Evolutionary conservation across 2,329 filamentous ascomycete species (phyloP), one percentile per base, ranked within the genome.

Genomic region (Uncinocarpus reesii): DNA sequence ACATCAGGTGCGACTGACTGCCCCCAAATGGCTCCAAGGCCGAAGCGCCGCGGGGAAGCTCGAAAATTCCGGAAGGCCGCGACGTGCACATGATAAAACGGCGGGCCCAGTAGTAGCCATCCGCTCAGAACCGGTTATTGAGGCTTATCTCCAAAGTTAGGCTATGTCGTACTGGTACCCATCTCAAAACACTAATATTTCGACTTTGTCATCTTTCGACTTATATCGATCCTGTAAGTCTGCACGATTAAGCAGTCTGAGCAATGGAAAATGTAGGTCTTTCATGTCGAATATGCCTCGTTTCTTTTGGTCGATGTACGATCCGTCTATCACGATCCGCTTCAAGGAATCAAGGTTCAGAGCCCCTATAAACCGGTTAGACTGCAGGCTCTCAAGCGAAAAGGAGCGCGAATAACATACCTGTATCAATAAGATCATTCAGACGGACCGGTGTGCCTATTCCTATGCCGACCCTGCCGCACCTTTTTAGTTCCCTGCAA

Each of bases 281-380:
- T 85, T 87, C 86, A 96, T 95, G 61, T 96, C 92, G 65, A 95
- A 79, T 54, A 98, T 79, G 0, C 88, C 87, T 40, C 89, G 77
- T 73, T 94, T 94, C 75, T 98, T 98, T 66, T 85, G 80, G 66
- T 98, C 90, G 55, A 95, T 85, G 62, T 95, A 83, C 6, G 88
- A 95, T 11, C 86, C 87, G 67, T 98, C 92, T 26, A 96, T 77
- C 7, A 96, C 79, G 28, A 98, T 77, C 38, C 86, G 78, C 68
- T 87, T 79, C 47, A 96, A 65, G 51, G 83, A 77, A 28, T 79
- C 75, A 26, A 85, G 66, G 21, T 80, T 84, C 37, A 96, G 68
- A 2, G 83, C 80, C 29, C 83, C 83, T 78, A 52, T 21, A 38
- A 15, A 11, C 36, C 65, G 51, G 58, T 51, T 53, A 18, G 55